phyloP scores from a whole-genome alignment of 148 eudicot genomes.

The Heliamphora exappendiculata region DNA sequence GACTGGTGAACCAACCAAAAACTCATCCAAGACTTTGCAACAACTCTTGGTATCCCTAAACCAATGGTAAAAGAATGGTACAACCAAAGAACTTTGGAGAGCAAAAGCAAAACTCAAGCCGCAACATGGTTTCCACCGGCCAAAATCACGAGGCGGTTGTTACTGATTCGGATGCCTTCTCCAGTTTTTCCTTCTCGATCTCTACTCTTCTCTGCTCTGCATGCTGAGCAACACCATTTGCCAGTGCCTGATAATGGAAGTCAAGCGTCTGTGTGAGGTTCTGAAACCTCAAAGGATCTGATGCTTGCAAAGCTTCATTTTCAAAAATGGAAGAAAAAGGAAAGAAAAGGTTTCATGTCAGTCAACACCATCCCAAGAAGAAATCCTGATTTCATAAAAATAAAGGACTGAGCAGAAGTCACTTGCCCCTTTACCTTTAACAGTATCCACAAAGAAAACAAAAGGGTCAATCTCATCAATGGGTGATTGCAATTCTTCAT shows the following conservation, averaged over 20 bases:
- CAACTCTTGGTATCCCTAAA: conserved; percentile 13
- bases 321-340: neutral
- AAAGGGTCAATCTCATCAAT: conserved; percentile 94
- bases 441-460: conserved; percentile 73
- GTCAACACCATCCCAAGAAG: conserved; percentile 1
- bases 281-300: conserved; percentile 78
- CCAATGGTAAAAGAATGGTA: conserved; percentile 8
- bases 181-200: conserved; percentile 81
- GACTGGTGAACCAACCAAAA: conserved; percentile 15
- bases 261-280: conserved; percentile 71
- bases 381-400: neutral
- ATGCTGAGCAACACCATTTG: conserved; percentile 86
- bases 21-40: conserved; percentile 1
- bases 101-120: conserved; percentile 6
- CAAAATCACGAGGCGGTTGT: conserved; percentile 36
- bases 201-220: conserved; percentile 81
- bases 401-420: neutral
- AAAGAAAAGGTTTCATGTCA: conserved; percentile 6
- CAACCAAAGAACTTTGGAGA: conserved; percentile 14
- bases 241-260: conserved; percentile 74
- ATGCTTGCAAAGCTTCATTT: conserved; percentile 68
- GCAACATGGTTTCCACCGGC: neutral
- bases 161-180: conserved; percentile 46
- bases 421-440: conserved; percentile 47
- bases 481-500: conserved; percentile 88